Evolutionary conservation across 176 grass and related monocot genomes (phyloP).

Genomic region (Saccharum spontaneum): DNA sequence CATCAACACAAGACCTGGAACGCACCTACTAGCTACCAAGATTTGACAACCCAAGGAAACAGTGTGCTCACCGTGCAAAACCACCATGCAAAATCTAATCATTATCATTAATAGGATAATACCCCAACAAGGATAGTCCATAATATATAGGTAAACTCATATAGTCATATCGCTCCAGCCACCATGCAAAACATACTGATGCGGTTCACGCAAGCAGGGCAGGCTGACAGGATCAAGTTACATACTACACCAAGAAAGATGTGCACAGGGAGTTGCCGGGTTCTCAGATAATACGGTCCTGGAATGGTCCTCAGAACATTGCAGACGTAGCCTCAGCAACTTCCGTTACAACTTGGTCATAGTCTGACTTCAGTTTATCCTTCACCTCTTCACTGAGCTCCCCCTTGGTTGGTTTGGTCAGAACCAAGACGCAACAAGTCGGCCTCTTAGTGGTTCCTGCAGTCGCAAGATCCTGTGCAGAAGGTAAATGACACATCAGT

Average conservation of each 20-base stretch:
- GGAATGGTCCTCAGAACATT: constrained; percentile 53
- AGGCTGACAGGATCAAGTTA: constrained; percentile 16
- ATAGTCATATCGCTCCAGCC: background rate
- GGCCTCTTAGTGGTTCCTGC: constrained; percentile 86
- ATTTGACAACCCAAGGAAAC: background rate
- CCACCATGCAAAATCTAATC: background rate
- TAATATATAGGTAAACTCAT: background rate
- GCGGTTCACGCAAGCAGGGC: background rate
- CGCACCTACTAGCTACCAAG: background rate
- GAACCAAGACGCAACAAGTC: constrained; percentile 78
- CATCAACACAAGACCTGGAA: background rate
- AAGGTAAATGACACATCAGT: background rate
- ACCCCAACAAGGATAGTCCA: background rate
- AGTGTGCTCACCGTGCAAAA: background rate
- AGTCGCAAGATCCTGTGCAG: constrained; percentile 67
- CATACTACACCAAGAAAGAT: constrained; percentile 4
- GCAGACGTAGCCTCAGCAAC: constrained; percentile 53
- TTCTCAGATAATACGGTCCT: background rate
- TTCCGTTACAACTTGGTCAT: constrained; percentile 62
- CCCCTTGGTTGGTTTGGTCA: constrained; percentile 81
- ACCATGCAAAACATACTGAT: background rate
- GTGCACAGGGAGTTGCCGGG: background rate
- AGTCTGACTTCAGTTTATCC: constrained; percentile 81
- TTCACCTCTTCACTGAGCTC: constrained; percentile 73
- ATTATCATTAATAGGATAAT: background rate